Percentiles rank a stretch among this genome's conserved stretches.
Evolutionary conservation across 345 rosid species (phyloP).

Genomic region (Camelina neglecta): DNA sequence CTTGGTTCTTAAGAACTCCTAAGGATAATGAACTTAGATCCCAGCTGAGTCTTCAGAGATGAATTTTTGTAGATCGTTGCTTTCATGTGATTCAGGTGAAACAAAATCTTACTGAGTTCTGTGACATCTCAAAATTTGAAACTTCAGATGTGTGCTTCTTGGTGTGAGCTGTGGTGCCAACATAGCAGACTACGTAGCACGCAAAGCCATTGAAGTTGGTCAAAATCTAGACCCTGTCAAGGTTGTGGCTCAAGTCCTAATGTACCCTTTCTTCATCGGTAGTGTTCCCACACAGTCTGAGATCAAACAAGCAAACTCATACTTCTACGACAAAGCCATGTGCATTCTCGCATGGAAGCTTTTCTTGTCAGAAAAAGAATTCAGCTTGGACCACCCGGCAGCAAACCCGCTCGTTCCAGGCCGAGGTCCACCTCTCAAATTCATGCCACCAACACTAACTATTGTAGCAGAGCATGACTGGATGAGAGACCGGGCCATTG

Average conservation of each 20-base stretch:
- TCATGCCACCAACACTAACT: constrained; percentile 94
- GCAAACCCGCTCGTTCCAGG: constrained; percentile 82
- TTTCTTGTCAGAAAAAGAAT: constrained; percentile 77
- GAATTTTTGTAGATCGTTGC: constrained; percentile 33
- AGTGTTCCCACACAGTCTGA: constrained; percentile 83
- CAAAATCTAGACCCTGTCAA: constrained; percentile 76
- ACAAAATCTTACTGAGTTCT: constrained; percentile 38
- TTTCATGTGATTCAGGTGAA: constrained; percentile 44
- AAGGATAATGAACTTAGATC: constrained; percentile 8
- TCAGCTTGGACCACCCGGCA: constrained; percentile 80
- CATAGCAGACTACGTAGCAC: constrained; percentile 79
- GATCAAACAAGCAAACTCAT: constrained; percentile 79
- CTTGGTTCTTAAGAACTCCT: constrained; percentile 2
- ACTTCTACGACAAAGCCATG: constrained; percentile 88
- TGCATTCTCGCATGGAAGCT: constrained; percentile 88
- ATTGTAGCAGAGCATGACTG: constrained; percentile 95
- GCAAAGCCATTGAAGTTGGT: constrained; percentile 78
- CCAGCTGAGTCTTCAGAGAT: neutral
- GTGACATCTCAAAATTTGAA: constrained; percentile 39
- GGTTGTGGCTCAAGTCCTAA: constrained; percentile 92
- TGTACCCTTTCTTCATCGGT: constrained; percentile 90
- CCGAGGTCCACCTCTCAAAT: constrained; percentile 77
- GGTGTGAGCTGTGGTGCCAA: constrained; percentile 95
- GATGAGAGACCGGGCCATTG: constrained; percentile 98
- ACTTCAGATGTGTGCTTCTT: constrained; percentile 77